Evolutionary conservation across 2,329 filamentous ascomycete genomes (phyloP).

Genomic region (Diaporthe sp.): DNA sequence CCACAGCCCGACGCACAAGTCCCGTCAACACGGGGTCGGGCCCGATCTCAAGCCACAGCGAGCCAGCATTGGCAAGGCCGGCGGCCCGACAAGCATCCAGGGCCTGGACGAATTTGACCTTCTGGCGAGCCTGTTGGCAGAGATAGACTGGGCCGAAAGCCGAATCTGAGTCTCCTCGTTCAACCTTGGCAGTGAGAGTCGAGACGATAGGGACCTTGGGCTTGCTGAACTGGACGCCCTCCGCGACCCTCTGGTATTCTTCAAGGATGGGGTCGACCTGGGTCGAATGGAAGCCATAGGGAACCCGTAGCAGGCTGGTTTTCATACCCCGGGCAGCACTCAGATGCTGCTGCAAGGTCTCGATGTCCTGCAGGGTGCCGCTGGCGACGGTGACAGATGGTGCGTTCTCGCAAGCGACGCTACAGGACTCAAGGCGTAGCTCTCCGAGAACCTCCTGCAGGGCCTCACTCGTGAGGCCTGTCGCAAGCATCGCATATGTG

Average conservation of each 20-base stretch:
- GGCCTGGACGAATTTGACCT: constrained; percentile 53
- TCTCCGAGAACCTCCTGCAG: constrained; percentile 54
- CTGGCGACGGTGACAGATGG: constrained; percentile 79
- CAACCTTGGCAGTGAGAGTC: constrained; percentile 49
- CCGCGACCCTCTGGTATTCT: constrained; percentile 57
- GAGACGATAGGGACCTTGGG: constrained; percentile 35
- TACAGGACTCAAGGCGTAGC: constrained; percentile 57
- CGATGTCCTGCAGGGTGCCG: constrained; percentile 47
- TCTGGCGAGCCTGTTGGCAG: constrained; percentile 58
- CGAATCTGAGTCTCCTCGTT: constrained; percentile 51
- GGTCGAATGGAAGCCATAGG: constrained; percentile 67
- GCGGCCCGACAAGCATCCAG: constrained; percentile 61
- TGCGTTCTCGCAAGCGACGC: constrained; percentile 81
- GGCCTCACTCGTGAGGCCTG: constrained; percentile 47
- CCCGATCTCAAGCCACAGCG: constrained; percentile 18
- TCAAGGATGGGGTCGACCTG: constrained; percentile 69
- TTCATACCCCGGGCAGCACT: constrained; percentile 45
- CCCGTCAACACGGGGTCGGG: not conserved
- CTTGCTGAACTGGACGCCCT: not conserved
- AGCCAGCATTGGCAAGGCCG: constrained; percentile 53
- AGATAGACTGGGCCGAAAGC: constrained; percentile 54
- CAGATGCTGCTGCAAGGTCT: not conserved
- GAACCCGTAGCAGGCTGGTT: constrained; percentile 61
- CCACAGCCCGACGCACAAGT: constrained; percentile 42
- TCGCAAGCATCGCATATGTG: constrained; percentile 72